Percentiles rank a stretch among this genome's conserved stretches.
phyloP scores from a whole-genome alignment of 441 rosid species.

The Adansonia rubrostipa region DNA sequence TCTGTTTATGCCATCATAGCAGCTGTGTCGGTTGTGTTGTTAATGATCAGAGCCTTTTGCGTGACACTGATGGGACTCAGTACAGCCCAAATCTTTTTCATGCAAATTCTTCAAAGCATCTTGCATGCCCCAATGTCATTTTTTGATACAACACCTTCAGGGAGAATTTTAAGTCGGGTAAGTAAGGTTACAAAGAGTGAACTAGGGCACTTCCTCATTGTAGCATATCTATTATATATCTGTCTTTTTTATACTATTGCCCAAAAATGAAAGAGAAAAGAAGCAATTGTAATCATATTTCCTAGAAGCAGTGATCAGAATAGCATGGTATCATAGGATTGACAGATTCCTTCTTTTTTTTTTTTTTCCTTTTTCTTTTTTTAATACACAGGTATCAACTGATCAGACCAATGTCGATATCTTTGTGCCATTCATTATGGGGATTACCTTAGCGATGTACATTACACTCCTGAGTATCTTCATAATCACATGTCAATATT shows the following conservation, averaged over 20 bases:
- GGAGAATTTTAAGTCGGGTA: slow-evolving; percentile 91
- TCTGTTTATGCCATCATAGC: slow-evolving; percentile 66
- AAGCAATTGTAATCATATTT: neutral
- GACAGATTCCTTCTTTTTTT: neutral
- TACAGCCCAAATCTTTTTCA: slow-evolving; percentile 79
- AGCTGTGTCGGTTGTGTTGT: slow-evolving; percentile 53
- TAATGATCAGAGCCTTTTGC: slow-evolving; percentile 54
- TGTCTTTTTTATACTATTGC: neutral
- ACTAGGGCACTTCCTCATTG: neutral
- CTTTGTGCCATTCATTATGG: slow-evolving; percentile 70
- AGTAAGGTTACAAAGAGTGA: slow-evolving; percentile 25
- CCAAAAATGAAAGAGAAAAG: neutral
- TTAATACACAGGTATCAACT: slow-evolving; percentile 75
- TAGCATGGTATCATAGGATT: slow-evolving; percentile 16
- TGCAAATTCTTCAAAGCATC: slow-evolving; percentile 72
- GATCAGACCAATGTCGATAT: slow-evolving; percentile 88
- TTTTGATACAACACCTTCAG: slow-evolving; percentile 94
- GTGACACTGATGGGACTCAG: slow-evolving; percentile 73
- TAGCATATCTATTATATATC: neutral
- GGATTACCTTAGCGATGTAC: slow-evolving; percentile 67
- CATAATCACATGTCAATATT: slow-evolving; percentile 84
- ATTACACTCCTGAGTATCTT: slow-evolving; percentile 80
- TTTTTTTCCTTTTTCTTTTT: neutral
- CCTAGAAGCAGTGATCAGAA: neutral
- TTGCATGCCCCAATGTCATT: slow-evolving; percentile 94